phyloP scores from a whole-genome alignment of 2,329 filamentous ascomycete genomes.

The Lachnellula subtilissima region DNA sequence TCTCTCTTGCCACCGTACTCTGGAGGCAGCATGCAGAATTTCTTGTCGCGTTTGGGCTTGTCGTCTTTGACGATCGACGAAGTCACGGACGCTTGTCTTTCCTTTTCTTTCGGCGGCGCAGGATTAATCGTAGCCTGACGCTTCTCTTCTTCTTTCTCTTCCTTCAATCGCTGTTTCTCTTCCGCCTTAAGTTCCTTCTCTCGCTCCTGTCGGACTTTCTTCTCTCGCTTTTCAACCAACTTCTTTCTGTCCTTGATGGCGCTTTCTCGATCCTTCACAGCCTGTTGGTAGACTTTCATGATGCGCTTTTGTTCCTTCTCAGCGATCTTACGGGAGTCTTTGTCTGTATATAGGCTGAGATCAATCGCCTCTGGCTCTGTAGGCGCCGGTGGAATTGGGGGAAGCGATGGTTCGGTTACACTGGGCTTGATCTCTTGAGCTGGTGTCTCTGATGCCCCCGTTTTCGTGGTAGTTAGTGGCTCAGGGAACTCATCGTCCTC shows the following conservation, averaged over 20 bases:
- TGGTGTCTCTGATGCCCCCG: conserved; percentile 3
- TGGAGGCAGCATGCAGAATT: conserved; percentile 72
- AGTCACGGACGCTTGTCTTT: conserved; percentile 13
- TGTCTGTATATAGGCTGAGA: conserved; percentile 54
- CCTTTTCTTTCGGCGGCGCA: conserved; percentile 5
- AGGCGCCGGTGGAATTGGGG: conserved; percentile 48
- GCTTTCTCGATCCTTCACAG: conserved; percentile 62
- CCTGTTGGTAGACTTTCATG: conserved; percentile 60
- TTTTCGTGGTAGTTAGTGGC: neutral
- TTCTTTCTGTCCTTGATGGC: conserved; percentile 60
- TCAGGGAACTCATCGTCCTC: conserved; percentile 25
- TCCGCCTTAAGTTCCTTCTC: conserved; percentile 34
- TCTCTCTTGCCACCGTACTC: conserved; percentile 54
- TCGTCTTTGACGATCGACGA: conserved; percentile 11
- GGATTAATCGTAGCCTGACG: conserved; percentile 19
- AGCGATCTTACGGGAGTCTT: conserved; percentile 60
- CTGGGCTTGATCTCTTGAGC: conserved; percentile 6
- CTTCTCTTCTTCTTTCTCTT: conserved; percentile 30
- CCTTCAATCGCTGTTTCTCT: conserved; percentile 30
- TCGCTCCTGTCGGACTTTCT: conserved; percentile 37
- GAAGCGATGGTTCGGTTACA: conserved; percentile 38
- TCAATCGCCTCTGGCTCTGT: conserved; percentile 52
- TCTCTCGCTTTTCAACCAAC: conserved; percentile 48
- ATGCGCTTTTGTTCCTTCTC: conserved; percentile 62
- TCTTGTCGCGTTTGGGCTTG: conserved; percentile 40